Evolutionary conservation across 2,329 filamentous ascomycete species (phyloP), one percentile per base, ranked within the genome.

Genomic region (Aureobasidium sp.): DNA sequence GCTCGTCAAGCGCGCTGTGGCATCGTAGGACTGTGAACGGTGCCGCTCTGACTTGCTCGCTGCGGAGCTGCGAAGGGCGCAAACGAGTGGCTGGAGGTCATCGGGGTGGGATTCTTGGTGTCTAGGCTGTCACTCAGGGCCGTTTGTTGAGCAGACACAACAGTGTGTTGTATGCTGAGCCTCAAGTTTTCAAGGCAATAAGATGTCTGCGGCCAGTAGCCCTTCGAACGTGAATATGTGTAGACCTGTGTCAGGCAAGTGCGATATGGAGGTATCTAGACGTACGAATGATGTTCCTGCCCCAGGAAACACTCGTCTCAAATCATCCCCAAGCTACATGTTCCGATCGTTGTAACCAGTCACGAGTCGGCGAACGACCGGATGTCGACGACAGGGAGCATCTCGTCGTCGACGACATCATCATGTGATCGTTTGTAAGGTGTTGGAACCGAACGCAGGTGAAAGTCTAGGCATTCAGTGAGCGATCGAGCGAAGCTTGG

Each of bases 1-100:
- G 0, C 43, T 61, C 15, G 38, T n/a, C 35, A 50, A 51, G 53
- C 51, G 60, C 8, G 43, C 37, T 21, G 60, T 58, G 35, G 46
- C 49, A 23, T n/a, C 27, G 15, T 60, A 35, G 10, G 10, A n/a
- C 15, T 15, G 7, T 17, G 9, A 2, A 37, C 5, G 11, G 4
- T 1, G 4, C 35, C 37, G 43, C 49, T 29, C 17, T 7, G 29
- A 23, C 43, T 17, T n/a, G 13, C 5, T 17, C 15, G 21, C 8
- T 13, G 11, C 40, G 2, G 21, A 46, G 23, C 15, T 10, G 17
- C 9, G 2, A 5, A 10, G 7, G 15, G 23, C 27, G 27, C 27
- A 29, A 4, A 29, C 27, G 8, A 27, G 3, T n/a, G 15, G 17
- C 8, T n/a, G 17, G 15, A 27, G 4, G 10, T 6, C 15, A 27